Evolutionary conservation across 371 early-diverging fungal species (phyloP), one percentile per base, ranked within the genome.

Genomic region (Chytridium lagenaria): DNA sequence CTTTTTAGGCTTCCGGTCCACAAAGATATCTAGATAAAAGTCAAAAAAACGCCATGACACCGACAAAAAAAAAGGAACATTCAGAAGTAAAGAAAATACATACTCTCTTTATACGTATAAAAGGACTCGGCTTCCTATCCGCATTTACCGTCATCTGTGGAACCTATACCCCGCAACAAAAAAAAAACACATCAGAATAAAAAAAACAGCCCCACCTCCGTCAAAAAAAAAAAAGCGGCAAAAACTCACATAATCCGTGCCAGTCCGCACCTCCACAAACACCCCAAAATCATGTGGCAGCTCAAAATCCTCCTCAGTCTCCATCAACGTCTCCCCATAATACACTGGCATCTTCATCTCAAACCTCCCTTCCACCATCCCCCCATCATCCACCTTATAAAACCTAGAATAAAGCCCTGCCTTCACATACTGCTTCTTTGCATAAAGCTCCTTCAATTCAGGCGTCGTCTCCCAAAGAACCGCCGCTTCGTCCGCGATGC

Each of bases 21-120:
- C 89, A 80, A 89, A 93, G 5, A 92, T 86, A 72, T 93, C 90
- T 91, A 61, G 22, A 15, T 37, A 26, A n/a, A n/a, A n/a, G n/a
- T n/a, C n/a, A n/a, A n/a, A n/a, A n/a, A n/a, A n/a, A 67, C n/a
- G 19, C 34, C 40, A 28, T 39, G 70, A 52, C 23, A 36, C 22
- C 16, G 39, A 16, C 39, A 31, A 36, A 39, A n/a, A 26, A 34
- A 2, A 66, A 31, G 50, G 37, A 3, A 2, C 15, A 38, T 75
- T 12, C n/a, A n/a, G n/a, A n/a, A n/a, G n/a, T n/a, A n/a, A n/a
- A n/a, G n/a, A n/a, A n/a, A n/a, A n/a, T n/a, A n/a, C n/a, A n/a
- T 67, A 83, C 80, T 84, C 36, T 75, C 31, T 61, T 33, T 19
- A 83, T 82, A 36, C 75, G 66, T 2, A 44, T 61, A 59, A 78